Evolutionary conservation across 1,139 yeast species (phyloP).

Genomic region (Hanseniaspora uvarum): DNA sequence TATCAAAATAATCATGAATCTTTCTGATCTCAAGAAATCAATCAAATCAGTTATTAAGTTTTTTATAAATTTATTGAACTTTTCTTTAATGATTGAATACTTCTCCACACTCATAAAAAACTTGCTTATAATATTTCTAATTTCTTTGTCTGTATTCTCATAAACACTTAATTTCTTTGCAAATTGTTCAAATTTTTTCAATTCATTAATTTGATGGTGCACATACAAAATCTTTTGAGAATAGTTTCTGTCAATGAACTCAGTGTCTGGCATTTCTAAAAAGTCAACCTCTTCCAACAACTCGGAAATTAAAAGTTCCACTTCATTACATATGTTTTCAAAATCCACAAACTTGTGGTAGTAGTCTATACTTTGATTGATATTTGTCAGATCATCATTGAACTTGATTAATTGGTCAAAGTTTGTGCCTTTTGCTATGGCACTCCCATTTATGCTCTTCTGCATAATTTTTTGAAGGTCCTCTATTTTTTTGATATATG

Average conservation of each 20-base stretch:
- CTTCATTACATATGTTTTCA: constrained; percentile 3
- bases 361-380: constrained; percentile 11
- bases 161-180: not conserved
- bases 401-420: constrained; percentile 7
- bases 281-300: constrained; percentile 7
- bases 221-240: not conserved
- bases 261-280: not conserved
- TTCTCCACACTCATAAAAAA: constrained; percentile 28
- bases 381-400: constrained; percentile 5
- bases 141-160: constrained; percentile 1
- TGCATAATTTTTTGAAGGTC: constrained; percentile 3
- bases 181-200: constrained; percentile 10
- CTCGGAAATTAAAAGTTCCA: not conserved
- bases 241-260: not conserved
- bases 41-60: constrained; percentile 54
- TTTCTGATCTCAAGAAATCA: constrained; percentile 60
- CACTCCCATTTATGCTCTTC: constrained; percentile 3
- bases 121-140: not conserved
- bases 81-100: constrained; percentile 37
- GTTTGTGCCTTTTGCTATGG: not conserved
- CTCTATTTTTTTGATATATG: not conserved
- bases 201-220: not conserved
- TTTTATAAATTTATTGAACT: constrained; percentile 59
- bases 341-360: constrained; percentile 7
- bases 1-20: constrained; percentile 57